Conservation (phyloP, 148 eudicot species). For the Spergularia bocconei region DNA sequence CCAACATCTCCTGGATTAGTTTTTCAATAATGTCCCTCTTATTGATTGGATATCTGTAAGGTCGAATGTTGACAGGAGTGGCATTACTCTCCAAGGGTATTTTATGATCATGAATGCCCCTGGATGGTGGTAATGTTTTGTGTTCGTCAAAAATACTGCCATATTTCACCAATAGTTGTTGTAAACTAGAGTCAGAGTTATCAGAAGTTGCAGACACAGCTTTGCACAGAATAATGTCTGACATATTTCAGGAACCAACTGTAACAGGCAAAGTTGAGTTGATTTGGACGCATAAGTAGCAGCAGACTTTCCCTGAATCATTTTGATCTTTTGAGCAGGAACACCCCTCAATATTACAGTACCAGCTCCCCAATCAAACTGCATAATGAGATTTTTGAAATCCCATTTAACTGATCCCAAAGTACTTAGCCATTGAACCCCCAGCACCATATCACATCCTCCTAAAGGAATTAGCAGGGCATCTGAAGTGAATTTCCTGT, state of each 20-base stretch:
- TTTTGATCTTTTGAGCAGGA: no score
- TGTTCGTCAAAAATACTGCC: no score
- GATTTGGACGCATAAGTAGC: no score
- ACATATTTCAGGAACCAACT: no score
- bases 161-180: no score
- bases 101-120: neutral
- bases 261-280: no score
- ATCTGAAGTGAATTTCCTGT: neutral
- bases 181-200: no score
- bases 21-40: constrained; percentile 4
- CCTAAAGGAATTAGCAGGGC: neutral
- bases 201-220: no score
- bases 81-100: neutral
- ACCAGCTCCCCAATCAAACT: neutral
- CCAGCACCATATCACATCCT: neutral
- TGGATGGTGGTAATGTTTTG: neutral
- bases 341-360: neutral
- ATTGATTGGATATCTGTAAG: constrained; percentile 1
- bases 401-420: neutral
- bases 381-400: neutral
- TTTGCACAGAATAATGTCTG: no score
- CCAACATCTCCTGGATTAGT: neutral
- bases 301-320: no score
- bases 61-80: neutral
- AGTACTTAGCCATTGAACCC: neutral